Evolutionary conservation across 805 yeast genomes (phyloP).

Genomic region (Wickerhamomyces strasburgensis): DNA sequence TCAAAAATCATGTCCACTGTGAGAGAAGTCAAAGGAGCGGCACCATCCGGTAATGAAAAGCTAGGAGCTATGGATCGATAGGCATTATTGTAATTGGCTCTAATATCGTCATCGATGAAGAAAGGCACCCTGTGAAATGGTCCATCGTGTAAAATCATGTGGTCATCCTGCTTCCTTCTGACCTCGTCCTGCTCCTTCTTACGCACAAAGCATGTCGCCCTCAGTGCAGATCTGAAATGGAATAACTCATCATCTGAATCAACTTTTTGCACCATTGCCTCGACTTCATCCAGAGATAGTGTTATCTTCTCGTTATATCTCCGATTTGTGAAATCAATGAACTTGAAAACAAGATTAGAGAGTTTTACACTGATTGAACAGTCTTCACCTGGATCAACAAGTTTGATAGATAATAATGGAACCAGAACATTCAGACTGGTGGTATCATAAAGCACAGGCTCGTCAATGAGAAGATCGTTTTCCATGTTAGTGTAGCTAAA

Average conservation of each 20-base stretch:
- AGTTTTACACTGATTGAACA: slow-evolving; percentile 23
- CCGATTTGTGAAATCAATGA: slow-evolving; percentile 67
- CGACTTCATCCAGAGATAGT: slow-evolving; percentile 44
- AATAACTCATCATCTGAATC: slow-evolving; percentile 28
- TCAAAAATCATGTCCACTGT: slow-evolving; percentile 34
- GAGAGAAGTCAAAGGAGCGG: slow-evolving; percentile 51
- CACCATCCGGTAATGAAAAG: slow-evolving; percentile 56
- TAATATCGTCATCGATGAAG: slow-evolving; percentile 47
- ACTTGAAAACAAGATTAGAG: slow-evolving; percentile 31
- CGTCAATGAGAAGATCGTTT: slow-evolving; percentile 58
- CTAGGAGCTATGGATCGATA: slow-evolving; percentile 55
- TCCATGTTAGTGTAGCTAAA: slow-evolving; percentile 72
- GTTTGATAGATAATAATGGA: slow-evolving; percentile 38
- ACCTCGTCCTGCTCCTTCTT: slow-evolving; percentile 43
- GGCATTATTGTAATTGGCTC: slow-evolving; percentile 44
- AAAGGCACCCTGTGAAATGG: slow-evolving; percentile 81
- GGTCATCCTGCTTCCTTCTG: slow-evolving; percentile 54
- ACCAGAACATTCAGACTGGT: slow-evolving; percentile 56
- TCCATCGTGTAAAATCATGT: slow-evolving; percentile 67
- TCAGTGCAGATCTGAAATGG: slow-evolving; percentile 51
- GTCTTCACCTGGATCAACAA: slow-evolving; percentile 32
- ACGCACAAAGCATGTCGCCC: slow-evolving; percentile 54
- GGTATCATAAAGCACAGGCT: slow-evolving; percentile 60
- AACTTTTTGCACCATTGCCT: slow-evolving; percentile 27
- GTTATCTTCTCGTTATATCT: slow-evolving; percentile 55